Evolutionary conservation across 768 basidiomycete species (phyloP), one percentile per base, ranked within the genome.

Genomic region (Lepiota brunneoincarnata): DNA sequence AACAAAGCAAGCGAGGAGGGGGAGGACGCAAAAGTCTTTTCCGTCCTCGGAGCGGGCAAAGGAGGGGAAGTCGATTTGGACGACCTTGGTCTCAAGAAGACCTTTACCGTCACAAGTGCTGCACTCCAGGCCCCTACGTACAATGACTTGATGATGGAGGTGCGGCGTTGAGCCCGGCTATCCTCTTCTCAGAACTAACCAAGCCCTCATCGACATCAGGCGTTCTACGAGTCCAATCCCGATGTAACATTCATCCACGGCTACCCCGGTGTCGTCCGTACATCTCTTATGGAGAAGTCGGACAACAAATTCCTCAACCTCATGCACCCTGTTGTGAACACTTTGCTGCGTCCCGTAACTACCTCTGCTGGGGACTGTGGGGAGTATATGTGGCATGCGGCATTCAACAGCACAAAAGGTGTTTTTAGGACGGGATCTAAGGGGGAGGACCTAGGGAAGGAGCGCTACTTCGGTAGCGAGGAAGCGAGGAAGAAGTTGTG

Each of bases 11-110:
- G 68, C 41, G 74, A 73, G 2, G 70, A 63, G 0, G 78, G 75
- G 3, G 77, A 82, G 54, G 75, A 80, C 46, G 79, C 75, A 18
- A 75, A 75, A 49, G 78, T 76, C 15, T 61, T 83, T 63, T 75
- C 74, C 2, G 69, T 83, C 0, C 59, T 82, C 20, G 72, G 64
- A 3, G 60, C 69, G 0, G 68, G 68, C 0, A 18, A 64, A 0
- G 74, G 73, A 4, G 65, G 63, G 0, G 51, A 59, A 5, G 69
- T 81, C 9, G 69, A 79, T 55, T 39, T 76, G 28, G 67, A 81
- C 14, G 79, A 82, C 56, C 68, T 83, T 21, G 73, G 68, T 2
- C 56, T 76, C 50, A 72, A 71, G 67, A 72, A 70, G 54, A 56
- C 50, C 15, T 74, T 67, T 58, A 56, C 57, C 1, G 56, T 63